Evolutionary conservation across 2,329 filamentous ascomycete genomes (phyloP).

Genomic region (Dryadomyces quercus-mongolicae): DNA sequence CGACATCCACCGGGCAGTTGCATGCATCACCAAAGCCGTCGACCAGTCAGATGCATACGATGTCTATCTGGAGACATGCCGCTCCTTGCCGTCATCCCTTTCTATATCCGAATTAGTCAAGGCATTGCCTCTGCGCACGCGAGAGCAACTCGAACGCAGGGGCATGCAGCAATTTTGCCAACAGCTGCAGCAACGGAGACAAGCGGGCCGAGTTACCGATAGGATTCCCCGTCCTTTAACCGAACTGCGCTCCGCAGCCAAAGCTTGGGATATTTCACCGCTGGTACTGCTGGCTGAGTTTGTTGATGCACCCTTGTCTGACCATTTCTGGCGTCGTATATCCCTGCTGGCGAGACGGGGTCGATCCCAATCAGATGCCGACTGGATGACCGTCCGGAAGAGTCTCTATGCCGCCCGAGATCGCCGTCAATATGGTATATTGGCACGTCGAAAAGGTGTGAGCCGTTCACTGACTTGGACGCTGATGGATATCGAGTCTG

Average conservation of each 20-base stretch:
- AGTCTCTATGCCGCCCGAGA: neutral
- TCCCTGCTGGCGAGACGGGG: neutral
- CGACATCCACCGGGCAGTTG: neutral
- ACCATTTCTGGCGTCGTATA: conserved; percentile 1
- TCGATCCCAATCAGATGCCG: neutral
- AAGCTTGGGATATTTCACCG: neutral
- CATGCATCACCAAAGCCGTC: neutral
- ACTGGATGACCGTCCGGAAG: neutral
- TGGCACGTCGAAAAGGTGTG: neutral
- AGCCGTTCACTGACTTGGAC: neutral
- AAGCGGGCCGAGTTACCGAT: too few relatives aligned
- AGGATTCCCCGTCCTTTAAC: neutral
- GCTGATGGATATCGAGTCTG: neutral
- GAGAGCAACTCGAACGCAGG: neutral
- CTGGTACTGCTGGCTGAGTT: neutral
- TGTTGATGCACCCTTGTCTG: neutral
- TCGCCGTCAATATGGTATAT: neutral
- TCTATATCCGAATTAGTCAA: neutral
- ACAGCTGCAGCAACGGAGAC: too few relatives aligned
- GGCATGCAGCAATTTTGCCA: neutral
- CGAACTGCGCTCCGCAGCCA: neutral
- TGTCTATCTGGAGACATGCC: neutral
- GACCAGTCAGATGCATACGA: neutral
- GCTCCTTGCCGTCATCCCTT: neutral
- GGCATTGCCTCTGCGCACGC: neutral